phyloP scores from a whole-genome alignment of 306 rosid genomes.

The Gleditsia sinensis region DNA sequence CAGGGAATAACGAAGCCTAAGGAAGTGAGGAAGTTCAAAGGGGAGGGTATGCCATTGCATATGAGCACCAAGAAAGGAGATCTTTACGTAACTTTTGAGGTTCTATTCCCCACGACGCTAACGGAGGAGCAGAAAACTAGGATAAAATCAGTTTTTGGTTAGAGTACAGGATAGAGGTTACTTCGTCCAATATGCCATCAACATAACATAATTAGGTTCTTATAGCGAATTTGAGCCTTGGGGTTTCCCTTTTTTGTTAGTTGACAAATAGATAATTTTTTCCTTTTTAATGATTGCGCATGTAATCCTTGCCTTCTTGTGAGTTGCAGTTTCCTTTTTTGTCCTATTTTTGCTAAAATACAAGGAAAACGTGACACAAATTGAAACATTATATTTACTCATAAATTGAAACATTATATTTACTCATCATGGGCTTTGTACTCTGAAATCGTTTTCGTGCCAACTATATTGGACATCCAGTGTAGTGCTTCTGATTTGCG shows the following conservation, averaged over 20 bases:
- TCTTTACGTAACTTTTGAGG: conserved; percentile 81
- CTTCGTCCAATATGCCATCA: conserved; percentile 21
- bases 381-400: conserved; percentile 4
- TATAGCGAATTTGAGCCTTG: conserved; percentile 23
- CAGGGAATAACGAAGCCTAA: conserved; percentile 93
- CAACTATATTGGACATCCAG: not conserved
- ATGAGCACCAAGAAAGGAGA: conserved; percentile 88
- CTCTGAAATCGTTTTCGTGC: not conserved
- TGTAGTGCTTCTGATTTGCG: too few species aligned
- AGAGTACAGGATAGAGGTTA: conserved; percentile 36
- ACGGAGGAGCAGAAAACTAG: conserved; percentile 80
- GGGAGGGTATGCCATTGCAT: conserved; percentile 96
- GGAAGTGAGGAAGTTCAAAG: conserved; percentile 89
- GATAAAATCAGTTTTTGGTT: conserved; percentile 75
- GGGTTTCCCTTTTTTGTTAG: conserved; percentile 40
- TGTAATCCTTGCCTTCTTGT: conserved; percentile 21
- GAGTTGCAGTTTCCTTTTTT: conserved; percentile 26
- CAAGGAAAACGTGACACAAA: conserved; percentile 22
- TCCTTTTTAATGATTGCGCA: conserved; percentile 7
- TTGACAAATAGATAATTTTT: conserved; percentile 25
- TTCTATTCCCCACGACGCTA: conserved; percentile 79
- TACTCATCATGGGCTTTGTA: not conserved
- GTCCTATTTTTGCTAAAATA: conserved; percentile 17
- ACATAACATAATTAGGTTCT: conserved; percentile 37
- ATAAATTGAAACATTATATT: not conserved